Conservation (phyloP, 2,329 filamentous ascomycete genomes). For the Fusarium anguioides region DNA sequence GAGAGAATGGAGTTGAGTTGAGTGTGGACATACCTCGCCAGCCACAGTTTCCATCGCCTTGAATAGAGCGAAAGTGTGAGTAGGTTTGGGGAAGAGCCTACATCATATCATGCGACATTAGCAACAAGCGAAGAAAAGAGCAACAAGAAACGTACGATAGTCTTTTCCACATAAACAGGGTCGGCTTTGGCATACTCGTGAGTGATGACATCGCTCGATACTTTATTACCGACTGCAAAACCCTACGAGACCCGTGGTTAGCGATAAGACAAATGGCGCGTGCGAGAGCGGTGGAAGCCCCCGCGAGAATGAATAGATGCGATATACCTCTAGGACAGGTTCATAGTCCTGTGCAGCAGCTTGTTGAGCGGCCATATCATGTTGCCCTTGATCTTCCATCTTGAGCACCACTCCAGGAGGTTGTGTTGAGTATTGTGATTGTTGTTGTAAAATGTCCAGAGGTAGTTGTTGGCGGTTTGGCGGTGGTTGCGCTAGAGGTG, state of each 20-base stretch:
- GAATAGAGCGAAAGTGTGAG: constrained; percentile 86
- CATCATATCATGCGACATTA: constrained; percentile 20
- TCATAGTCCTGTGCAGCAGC: constrained; percentile 69
- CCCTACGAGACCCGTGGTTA: constrained; percentile 67
- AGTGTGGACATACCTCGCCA: constrained; percentile 83
- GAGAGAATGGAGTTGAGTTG: not conserved
- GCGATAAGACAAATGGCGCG: constrained; percentile 23
- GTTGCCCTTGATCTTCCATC: constrained; percentile 51
- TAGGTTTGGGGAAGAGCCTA: constrained; percentile 86
- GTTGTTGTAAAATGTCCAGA: constrained; percentile 28
- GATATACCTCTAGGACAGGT: constrained; percentile 65
- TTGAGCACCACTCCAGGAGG: constrained; percentile 28
- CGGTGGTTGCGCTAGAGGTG: constrained; percentile 30
- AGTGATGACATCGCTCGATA: constrained; percentile 80
- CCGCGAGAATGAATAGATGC: not conserved
- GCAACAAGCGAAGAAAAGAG: constrained; percentile 8
- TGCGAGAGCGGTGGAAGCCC: constrained; percentile 10
- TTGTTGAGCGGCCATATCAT: constrained; percentile 68
- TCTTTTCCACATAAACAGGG: constrained; percentile 86
- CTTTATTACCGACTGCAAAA: constrained; percentile 82
- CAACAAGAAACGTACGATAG: constrained; percentile 71
- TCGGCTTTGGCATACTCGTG: constrained; percentile 91
- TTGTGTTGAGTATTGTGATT: constrained; percentile 29
- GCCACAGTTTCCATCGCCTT: constrained; percentile 95
- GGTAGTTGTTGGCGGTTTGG: constrained; percentile 30